Conservation (phyloP, 306 rosid species). For the Quercus robur region DNA sequence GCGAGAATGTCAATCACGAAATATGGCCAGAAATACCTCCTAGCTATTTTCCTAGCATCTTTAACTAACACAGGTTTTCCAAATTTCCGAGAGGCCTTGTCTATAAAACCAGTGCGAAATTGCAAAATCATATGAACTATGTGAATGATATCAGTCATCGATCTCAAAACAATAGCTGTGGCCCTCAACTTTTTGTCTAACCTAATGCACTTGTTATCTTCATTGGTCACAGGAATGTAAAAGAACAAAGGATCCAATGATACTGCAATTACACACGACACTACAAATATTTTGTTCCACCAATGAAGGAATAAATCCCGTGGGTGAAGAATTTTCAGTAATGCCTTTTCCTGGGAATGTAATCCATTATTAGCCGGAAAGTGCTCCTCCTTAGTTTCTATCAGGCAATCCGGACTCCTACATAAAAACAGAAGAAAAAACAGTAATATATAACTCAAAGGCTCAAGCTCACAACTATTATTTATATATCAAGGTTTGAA, state of each 20-base stretch:
- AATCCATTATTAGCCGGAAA: too few species aligned
- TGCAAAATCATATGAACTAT: conserved; percentile 80
- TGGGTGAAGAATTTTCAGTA: too few species aligned
- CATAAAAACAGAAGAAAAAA: too few species aligned
- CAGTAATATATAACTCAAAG: too few species aligned
- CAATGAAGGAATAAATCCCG: conserved; percentile 40
- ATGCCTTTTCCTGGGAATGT: too few species aligned
- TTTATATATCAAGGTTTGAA: too few species aligned
- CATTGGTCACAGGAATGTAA: conserved; percentile 73
- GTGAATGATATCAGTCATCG: conserved; percentile 78
- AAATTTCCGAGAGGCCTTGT: conserved; percentile 86
- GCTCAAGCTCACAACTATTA: too few species aligned
- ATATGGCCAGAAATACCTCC: conserved; percentile 74
- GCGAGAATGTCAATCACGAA: conserved; percentile 84
- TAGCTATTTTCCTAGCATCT: conserved; percentile 87
- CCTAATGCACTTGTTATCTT: conserved; percentile 54
- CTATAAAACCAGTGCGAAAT: conserved; percentile 84
- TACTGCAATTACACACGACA: conserved; percentile 74
- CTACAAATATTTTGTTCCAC: conserved; percentile 86
- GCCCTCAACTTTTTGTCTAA: conserved; percentile 67
- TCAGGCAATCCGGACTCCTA: too few species aligned
- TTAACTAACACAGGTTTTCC: conserved; percentile 91
- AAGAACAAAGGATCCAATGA: conserved; percentile 90
- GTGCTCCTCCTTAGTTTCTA: too few species aligned
- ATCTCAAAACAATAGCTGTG: conserved; percentile 75